Conservation (phyloP, 495 filamentous ascomycete species). For the Penicillium robsamsonii region DNA sequence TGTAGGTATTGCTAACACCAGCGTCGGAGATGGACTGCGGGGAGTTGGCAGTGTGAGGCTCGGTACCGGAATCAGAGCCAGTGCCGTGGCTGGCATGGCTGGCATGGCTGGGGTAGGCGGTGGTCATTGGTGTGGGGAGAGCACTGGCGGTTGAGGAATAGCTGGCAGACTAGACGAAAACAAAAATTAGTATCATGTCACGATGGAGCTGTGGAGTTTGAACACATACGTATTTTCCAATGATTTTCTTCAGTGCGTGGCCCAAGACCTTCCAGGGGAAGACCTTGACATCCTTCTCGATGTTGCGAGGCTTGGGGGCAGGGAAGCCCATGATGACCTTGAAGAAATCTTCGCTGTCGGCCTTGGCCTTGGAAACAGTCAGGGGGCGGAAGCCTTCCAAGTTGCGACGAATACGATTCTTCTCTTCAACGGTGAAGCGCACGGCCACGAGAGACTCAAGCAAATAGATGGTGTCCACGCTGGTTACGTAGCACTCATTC, state of each 20-base stretch:
- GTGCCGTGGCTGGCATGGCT: slow-evolving; percentile 20
- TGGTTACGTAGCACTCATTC: slow-evolving; percentile 85
- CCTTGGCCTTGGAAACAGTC: slow-evolving; percentile 88
- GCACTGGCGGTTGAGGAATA: slow-evolving; percentile 51
- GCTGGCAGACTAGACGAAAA: slow-evolving; percentile 44
- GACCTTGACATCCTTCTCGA: slow-evolving; percentile 98
- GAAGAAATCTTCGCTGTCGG: slow-evolving; percentile 94
- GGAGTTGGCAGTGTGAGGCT: slow-evolving; percentile 40
- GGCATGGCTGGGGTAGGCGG: slow-evolving; percentile 36
- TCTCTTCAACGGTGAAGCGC: slow-evolving; percentile 90
- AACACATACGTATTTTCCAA: slow-evolving; percentile 89
- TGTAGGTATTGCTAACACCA: slow-evolving; percentile 35
- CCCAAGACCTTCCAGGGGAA: slow-evolving; percentile 88
- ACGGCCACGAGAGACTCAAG: slow-evolving; percentile 82
- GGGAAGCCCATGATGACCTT: slow-evolving; percentile 98
- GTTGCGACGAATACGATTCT: slow-evolving; percentile 94
- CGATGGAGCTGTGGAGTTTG: background rate
- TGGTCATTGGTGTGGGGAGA: slow-evolving; percentile 37
- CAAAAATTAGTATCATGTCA: slow-evolving; percentile 15
- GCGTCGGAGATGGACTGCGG: slow-evolving; percentile 46
- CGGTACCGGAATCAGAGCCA: slow-evolving; percentile 43
- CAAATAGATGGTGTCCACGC: slow-evolving; percentile 91
- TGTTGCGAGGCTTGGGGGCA: slow-evolving; percentile 90
- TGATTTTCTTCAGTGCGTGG: slow-evolving; percentile 90
- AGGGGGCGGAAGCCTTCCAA: slow-evolving; percentile 86